Evolutionary conservation across 495 filamentous ascomycete species (phyloP).

Genomic region (Xylaria grammica): DNA sequence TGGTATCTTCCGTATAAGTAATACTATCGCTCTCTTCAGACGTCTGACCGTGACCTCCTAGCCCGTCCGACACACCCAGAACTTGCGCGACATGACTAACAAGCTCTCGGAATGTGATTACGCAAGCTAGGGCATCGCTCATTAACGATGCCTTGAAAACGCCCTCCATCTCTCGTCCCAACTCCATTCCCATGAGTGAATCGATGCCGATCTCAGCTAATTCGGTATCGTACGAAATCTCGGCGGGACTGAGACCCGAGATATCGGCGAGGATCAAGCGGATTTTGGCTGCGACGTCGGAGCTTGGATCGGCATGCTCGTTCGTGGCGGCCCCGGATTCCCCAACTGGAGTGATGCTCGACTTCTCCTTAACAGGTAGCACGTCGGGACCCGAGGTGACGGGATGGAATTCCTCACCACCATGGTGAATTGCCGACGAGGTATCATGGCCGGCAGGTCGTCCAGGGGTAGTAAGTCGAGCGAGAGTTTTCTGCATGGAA

Average conservation of each 20-base stretch:
- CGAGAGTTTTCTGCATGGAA: conserved; percentile 40
- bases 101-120: conserved; percentile 5
- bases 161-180: conserved; percentile 53
- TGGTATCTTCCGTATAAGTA: no score
- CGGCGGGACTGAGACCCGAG: conserved; percentile 49
- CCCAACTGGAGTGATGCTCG: no score
- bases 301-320: conserved; percentile 28
- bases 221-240: conserved; percentile 44
- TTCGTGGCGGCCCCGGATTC: no score
- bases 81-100: background rate
- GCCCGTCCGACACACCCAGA: no score
- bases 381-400: no score
- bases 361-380: no score
- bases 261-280: conserved; percentile 35
- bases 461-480: conserved; percentile 12
- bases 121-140: conserved; percentile 31
- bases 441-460: background rate
- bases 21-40: no score
- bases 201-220: conserved; percentile 60
- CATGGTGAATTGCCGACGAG: no score
- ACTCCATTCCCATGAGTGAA: conserved; percentile 61
- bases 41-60: no score
- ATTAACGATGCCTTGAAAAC: conserved; percentile 36
- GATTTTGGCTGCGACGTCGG: conserved; percentile 1
- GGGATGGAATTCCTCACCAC: no score